phyloP scores from a whole-genome alignment of 2,329 filamentous ascomycete genomes.

The Fusarium mangiferae region DNA sequence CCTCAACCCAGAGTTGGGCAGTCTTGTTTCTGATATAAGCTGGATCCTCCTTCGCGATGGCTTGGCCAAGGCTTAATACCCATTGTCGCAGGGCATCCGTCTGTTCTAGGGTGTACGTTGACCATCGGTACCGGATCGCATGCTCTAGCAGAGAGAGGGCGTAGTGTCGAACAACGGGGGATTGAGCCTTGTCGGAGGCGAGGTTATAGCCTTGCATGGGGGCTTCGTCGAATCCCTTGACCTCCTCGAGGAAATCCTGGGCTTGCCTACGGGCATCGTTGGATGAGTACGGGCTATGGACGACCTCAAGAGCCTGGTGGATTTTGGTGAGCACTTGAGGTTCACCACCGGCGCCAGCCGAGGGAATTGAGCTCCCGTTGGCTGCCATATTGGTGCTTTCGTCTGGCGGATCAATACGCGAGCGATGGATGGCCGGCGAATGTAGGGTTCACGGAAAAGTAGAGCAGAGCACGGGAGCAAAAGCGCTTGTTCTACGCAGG shows the following conservation, averaged over 20 bases:
- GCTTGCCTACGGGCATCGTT: slow-evolving; percentile 87
- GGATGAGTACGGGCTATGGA: slow-evolving; percentile 83
- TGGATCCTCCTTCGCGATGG: slow-evolving; percentile 77
- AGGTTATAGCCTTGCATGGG: slow-evolving; percentile 87
- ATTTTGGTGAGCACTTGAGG: slow-evolving; percentile 72
- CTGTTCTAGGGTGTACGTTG: slow-evolving; percentile 76
- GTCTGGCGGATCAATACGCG: slow-evolving; percentile 9
- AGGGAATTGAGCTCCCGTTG: slow-evolving; percentile 49
- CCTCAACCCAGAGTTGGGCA: slow-evolving; percentile 92
- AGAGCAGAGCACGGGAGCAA: slow-evolving; percentile 21
- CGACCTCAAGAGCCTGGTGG: slow-evolving; percentile 84
- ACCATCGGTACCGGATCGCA: slow-evolving; percentile 86
- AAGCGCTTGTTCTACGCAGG: slow-evolving; percentile 35
- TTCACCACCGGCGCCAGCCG: slow-evolving; percentile 51
- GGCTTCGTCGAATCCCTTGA: slow-evolving; percentile 83
- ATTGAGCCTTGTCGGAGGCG: slow-evolving; percentile 78
- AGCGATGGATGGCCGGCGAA: slow-evolving; percentile 20
- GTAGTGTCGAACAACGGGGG: slow-evolving; percentile 89
- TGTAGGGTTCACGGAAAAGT: slow-evolving; percentile 16
- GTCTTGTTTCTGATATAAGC: slow-evolving; percentile 92
- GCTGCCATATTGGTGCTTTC: slow-evolving; percentile 47
- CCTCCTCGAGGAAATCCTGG: slow-evolving; percentile 83
- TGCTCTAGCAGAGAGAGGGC: slow-evolving; percentile 92
- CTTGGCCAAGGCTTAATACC: slow-evolving; percentile 81
- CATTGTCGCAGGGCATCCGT: slow-evolving; percentile 76